phyloP scores from a whole-genome alignment of 1,139 yeast species.

The Meyerozyma smithsonii region DNA sequence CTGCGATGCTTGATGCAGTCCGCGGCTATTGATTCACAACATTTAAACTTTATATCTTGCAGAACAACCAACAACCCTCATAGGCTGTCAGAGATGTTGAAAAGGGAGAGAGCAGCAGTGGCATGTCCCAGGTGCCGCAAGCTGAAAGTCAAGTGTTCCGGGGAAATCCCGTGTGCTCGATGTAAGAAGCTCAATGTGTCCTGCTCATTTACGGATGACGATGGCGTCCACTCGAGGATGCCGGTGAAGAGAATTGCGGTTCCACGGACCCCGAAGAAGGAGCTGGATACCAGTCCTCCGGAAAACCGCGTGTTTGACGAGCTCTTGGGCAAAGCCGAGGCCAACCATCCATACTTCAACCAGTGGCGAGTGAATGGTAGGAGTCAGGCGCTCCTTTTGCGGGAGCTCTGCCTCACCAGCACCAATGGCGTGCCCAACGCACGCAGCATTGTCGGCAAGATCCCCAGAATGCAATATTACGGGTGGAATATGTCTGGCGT shows the following conservation, averaged over 20 bases:
- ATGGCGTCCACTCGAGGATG: background rate
- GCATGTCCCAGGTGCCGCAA: background rate
- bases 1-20: no score
- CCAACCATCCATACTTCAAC: no score
- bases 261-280: background rate
- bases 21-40: no score
- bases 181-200: background rate
- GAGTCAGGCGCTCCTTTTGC: constrained; percentile 45
- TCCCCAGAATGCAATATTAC: constrained; percentile 56
- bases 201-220: background rate
- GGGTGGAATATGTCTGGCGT: constrained; percentile 70
- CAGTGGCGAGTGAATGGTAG: constrained; percentile 20
- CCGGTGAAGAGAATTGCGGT: background rate
- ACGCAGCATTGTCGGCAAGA: constrained; percentile 30
- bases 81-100: no score
- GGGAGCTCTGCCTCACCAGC: constrained; percentile 39
- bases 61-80: no score
- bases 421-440: constrained; percentile 35
- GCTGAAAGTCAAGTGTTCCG: background rate
- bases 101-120: background rate
- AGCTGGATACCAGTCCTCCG: no score
- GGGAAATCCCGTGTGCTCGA: background rate
- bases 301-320: no score
- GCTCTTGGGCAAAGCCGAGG: no score
- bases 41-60: no score